Conservation (phyloP, 805 yeast genomes). For the Candida ficus region DNA sequence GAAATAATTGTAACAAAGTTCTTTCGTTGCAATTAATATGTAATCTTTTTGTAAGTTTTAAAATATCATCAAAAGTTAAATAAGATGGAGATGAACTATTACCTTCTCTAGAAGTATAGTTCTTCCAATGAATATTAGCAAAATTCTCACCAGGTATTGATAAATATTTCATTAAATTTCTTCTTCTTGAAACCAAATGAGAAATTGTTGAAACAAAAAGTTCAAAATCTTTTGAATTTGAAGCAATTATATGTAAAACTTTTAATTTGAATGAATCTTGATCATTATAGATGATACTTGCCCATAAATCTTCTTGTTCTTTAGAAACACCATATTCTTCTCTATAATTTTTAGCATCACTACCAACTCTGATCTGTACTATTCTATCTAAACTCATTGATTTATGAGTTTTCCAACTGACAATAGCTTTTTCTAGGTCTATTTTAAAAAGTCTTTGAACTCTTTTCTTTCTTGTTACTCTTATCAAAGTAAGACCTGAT, state of each 20-base stretch:
- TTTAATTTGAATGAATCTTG: conserved; percentile 59
- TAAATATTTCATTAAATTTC: conserved; percentile 57
- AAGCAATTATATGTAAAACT: conserved; percentile 74
- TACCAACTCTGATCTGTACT: conserved; percentile 53
- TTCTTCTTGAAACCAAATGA: conserved; percentile 50
- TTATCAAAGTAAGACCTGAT: conserved; percentile 57
- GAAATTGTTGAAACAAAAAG: conserved; percentile 49
- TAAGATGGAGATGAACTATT: conserved; percentile 28
- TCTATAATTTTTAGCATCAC: conserved; percentile 76
- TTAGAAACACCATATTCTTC: conserved; percentile 76
- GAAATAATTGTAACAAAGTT: conserved; percentile 46
- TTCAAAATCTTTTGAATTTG: conserved; percentile 45
- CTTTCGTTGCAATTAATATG: conserved; percentile 66
- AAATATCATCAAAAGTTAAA: conserved; percentile 61
- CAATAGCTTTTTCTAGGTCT: conserved; percentile 47
- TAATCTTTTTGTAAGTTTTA: conserved; percentile 57
- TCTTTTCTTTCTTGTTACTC: conserved; percentile 67
- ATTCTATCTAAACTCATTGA: conserved; percentile 55
- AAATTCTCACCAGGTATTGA: conserved; percentile 59
- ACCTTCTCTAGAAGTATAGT: conserved; percentile 35
- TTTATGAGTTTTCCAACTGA: conserved; percentile 53
- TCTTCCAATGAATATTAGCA: conserved; percentile 61
- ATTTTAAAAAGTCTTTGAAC: conserved; percentile 53
- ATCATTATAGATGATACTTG: conserved; percentile 68
- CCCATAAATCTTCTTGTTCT: conserved; percentile 67